phyloP scores from a whole-genome alignment of 352 stramenopile species.

The Globisporangium alternatum region DNA sequence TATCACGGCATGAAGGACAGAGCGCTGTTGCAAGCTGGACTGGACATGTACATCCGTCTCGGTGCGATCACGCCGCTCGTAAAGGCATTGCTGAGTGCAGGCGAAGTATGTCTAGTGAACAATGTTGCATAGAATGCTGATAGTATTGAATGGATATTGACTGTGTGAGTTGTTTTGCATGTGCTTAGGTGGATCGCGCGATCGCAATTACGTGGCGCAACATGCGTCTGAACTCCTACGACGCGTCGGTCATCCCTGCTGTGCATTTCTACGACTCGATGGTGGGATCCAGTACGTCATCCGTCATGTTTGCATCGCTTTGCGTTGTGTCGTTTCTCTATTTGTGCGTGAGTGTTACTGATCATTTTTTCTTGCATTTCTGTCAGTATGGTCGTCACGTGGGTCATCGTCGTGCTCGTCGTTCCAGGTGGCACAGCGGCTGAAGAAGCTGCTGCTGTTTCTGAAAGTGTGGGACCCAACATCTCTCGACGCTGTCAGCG shows the following conservation, averaged over 20 bases:
- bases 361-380: not conserved
- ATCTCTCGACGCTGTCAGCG: constrained; percentile 21
- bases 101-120: constrained; percentile 29
- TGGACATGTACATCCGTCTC: constrained; percentile 71
- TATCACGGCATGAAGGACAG: constrained; percentile 20
- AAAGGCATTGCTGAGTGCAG: constrained; percentile 41
- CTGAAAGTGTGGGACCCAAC: constrained; percentile 49
- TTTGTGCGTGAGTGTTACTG: not conserved
- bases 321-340: not conserved
- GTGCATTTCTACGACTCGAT: constrained; percentile 49
- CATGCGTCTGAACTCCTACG: constrained; percentile 31
- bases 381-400: constrained; percentile 27
- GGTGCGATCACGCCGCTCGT: constrained; percentile 44
- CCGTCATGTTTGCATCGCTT: not conserved
- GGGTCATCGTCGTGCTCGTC: constrained; percentile 16
- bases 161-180: not conserved
- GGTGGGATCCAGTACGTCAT: constrained; percentile 24
- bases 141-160: not conserved
- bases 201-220: constrained; percentile 52
- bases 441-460: constrained; percentile 53
- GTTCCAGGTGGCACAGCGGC: constrained; percentile 44
- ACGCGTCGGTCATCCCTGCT: constrained; percentile 38
- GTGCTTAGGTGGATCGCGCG: constrained; percentile 32
- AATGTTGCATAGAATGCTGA: not conserved
- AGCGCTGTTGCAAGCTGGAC: constrained; percentile 47